Conservation (phyloP, 2,329 filamentous ascomycete species). For the Pestalotiopsis sp. region DNA sequence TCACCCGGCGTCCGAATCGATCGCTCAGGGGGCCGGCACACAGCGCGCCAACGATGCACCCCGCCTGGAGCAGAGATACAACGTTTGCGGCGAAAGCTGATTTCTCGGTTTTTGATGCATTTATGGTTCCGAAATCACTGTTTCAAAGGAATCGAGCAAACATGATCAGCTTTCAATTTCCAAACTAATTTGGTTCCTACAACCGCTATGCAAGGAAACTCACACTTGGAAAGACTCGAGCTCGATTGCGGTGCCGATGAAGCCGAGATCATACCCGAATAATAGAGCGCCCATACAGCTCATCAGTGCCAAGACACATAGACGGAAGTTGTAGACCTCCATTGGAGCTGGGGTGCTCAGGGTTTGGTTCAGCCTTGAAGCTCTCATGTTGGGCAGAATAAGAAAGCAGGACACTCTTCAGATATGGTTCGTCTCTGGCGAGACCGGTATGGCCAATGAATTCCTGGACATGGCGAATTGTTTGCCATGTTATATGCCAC, state of each 20-base stretch:
- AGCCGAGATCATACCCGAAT: conserved; percentile 26
- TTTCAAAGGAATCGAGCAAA: neutral
- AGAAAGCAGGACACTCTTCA: too few species aligned
- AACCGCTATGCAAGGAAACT: neutral
- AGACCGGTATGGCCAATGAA: too few species aligned
- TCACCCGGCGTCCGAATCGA: conserved; percentile 29
- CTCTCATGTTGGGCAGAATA: too few species aligned
- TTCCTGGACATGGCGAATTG: too few species aligned
- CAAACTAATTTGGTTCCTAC: neutral
- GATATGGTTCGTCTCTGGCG: too few species aligned
- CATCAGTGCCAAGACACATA: conserved; percentile 6
- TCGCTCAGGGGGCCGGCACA: conserved; percentile 25
- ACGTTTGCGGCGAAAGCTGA: conserved; percentile 12
- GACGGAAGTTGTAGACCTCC: conserved; percentile 10
- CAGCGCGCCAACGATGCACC: conserved; percentile 17
- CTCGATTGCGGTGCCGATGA: conserved; percentile 61
- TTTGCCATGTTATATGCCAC: too few species aligned
- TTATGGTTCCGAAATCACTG: neutral
- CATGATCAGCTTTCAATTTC: neutral
- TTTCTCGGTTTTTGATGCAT: conserved; percentile 3
- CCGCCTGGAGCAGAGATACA: conserved; percentile 6
- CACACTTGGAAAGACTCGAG: conserved; percentile 51
- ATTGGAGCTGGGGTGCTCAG: conserved; percentile 13
- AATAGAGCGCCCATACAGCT: conserved; percentile 18
- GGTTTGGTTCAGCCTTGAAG: too few species aligned